Evolutionary conservation across 164 flowering plant species (phyloP), one percentile per base, ranked within the genome.

Genomic region (Vitis amurensis): DNA sequence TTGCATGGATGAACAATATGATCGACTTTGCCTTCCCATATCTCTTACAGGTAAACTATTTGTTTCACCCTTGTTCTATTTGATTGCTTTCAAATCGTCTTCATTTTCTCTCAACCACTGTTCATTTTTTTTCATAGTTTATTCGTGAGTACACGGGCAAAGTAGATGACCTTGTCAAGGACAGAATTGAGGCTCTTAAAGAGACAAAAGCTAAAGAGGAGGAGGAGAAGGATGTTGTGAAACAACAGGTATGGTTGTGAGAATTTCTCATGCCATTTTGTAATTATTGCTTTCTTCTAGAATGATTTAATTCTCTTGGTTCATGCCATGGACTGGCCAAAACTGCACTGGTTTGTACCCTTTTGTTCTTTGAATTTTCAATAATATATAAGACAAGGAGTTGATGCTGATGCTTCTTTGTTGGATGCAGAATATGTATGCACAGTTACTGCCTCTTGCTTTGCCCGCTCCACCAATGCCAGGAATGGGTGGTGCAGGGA

Each of bases 1-100:
- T 96, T 37, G 97, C 99, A 15, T 96, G 99, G 99, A 86, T 87
- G 81, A 91, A 96, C 83, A 92, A 91, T 65, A 93, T 96, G 90
- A 74, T 93, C 13, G 99, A 96, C 79, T 96, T 92, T 77, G 95
- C 97, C 23, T 92, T 93, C 85, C 98, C 98, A 53, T 96, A 92
- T 78, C 84, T 96, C 55, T 80, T 96, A 66, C 99, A 93, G 98
- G 99, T 93, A 68, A 73, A 37, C 44, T 3, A 37, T 37, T 37
- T 37, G 44, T 37, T 37, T 37, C 44, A 37, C 44, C 44, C 44
- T 37, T 37, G 44, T 37, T 3, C 44, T 37, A 37, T 37, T 37
- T 37, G 44, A n/a, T n/a, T n/a, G 27, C 27, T 23, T 23, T 23
- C 27, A 23, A 37, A 37, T 6, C 44, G 7, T 37, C 7, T 37